These are phyloP conservation scores for Stephania cephalantha DNA, from an alignment of 164 flowering plant species.

Conservation along the genomic window DNA sequence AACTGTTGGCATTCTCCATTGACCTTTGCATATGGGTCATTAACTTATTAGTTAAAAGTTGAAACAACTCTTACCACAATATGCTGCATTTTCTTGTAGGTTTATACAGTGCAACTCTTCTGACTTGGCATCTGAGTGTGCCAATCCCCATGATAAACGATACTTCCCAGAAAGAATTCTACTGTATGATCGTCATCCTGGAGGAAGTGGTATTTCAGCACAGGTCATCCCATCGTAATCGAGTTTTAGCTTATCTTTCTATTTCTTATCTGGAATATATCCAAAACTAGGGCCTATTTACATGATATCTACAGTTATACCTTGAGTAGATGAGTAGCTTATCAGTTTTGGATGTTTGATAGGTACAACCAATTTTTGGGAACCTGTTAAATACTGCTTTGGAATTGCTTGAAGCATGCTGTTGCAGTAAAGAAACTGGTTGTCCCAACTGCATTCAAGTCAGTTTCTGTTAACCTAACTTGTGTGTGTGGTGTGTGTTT, in stretches of 20 bases:
- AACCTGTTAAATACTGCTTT: conserved; percentile 64
- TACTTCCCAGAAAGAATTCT: conserved; percentile 75
- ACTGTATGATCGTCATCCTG: conserved; percentile 88
- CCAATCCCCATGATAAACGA: conserved; percentile 74
- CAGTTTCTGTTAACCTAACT: conserved; percentile 11
- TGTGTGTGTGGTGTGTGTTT: background rate
- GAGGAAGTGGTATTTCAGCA: conserved; percentile 75
- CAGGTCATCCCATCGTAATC: conserved; percentile 42
- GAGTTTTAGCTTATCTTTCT: background rate
- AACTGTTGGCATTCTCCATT: background rate
- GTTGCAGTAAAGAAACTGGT: conserved; percentile 55
- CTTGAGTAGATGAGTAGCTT: background rate
- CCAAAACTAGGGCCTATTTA: background rate
- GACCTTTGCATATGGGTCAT: background rate
- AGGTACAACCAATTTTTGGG: conserved; percentile 70
- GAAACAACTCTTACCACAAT: background rate
- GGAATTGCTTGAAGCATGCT: conserved; percentile 65
- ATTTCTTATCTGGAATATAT: background rate
- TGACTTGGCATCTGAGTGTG: conserved; percentile 88
- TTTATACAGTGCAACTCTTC: conserved; percentile 67
- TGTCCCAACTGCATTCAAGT: conserved; percentile 93
- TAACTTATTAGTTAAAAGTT: background rate
- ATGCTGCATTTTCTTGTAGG: conserved; percentile 31
- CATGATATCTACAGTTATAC: background rate
- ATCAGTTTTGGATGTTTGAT: background rate